Evolutionary conservation across 2,329 filamentous ascomycete species (phyloP).

Genomic region (Ambrosiella cleistominuta): DNA sequence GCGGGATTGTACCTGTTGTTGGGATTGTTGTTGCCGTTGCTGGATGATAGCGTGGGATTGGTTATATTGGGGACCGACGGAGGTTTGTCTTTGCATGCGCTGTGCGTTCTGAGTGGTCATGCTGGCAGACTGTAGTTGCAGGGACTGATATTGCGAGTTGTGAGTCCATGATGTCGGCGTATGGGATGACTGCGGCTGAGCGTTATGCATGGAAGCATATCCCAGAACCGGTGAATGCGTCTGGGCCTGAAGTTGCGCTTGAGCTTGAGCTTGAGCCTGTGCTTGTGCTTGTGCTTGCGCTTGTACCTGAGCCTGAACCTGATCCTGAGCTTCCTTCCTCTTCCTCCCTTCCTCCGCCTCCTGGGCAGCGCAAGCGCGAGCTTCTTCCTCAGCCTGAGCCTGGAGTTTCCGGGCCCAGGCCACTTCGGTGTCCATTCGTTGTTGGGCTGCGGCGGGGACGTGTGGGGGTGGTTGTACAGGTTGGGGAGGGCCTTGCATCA

Average conservation of each 20-base stretch:
- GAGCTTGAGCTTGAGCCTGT: not conserved
- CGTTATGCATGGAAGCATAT: not conserved
- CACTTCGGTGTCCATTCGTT: not conserved
- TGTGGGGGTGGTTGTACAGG: not conserved
- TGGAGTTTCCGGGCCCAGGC: not conserved
- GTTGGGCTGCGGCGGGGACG: not conserved
- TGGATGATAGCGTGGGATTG: not conserved
- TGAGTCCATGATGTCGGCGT: not conserved
- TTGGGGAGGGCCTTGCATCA: not conserved
- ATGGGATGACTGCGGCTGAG: too few species aligned
- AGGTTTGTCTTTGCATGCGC: not conserved
- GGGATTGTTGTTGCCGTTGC: not conserved
- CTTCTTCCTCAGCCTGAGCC: not conserved
- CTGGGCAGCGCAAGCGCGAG: constrained; percentile 9
- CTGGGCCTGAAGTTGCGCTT: not conserved
- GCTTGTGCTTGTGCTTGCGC: not conserved
- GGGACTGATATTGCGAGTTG: not conserved
- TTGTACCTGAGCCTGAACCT: not conserved
- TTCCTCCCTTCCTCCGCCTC: constrained; percentile 6
- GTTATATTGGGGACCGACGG: not conserved
- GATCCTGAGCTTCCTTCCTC: not conserved
- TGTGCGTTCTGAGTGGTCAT: constrained; percentile 13
- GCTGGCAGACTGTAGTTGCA: not conserved
- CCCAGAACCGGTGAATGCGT: not conserved
- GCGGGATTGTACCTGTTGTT: too few species aligned